Evolutionary conservation across 495 filamentous ascomycete genomes (phyloP), one percentile per base, ranked within the genome.

Genomic region (Penicillium canariense): DNA sequence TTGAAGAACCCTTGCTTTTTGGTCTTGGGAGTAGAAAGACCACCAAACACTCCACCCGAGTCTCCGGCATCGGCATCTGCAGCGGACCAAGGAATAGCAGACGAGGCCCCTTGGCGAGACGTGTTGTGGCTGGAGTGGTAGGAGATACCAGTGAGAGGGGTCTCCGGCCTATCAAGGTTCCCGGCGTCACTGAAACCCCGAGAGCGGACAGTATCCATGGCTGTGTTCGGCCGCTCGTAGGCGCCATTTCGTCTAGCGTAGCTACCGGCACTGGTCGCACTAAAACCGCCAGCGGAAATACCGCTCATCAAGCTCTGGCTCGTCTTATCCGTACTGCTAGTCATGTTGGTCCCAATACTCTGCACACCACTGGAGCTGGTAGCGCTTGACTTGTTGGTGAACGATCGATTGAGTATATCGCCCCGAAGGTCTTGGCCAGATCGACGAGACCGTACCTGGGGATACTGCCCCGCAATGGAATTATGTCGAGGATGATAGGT

Each of bases 1-100:
- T 94, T 96, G 71, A 99, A 90, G 65, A 99, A 96, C 18, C 93
- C 93, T 35, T 84, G 85, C 72, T 94, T 97, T 69, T 93, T 96
- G 4, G 85, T 77, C 68, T 93, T 97, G 3, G 91, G 92, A 9
- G 89, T 82, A n/a, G 85, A 83, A 35, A 96, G 78, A 4, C 92
- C 91, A 28, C 91, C 89, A 15, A 97, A 79, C 0, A 82, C 73
- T 17, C 80, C 68, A 53, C 73, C 60, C 46, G 78, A 69, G 28
- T 82, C 81, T 40, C 79, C 76, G 7, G 74, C 49, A 31, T 64
- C 64, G 5, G 61, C 42, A 22, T 61, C 62, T 22, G 61, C 60
- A 9, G 69, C 68, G 7, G 70, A 69, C 78, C 78, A 81, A 6
- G 79, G 73, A 35, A 73, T 69, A 12, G 68, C 73, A 11, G 75